Conservation (phyloP, 768 basidiomycete genomes). For the Crepidotus variabilis region DNA sequence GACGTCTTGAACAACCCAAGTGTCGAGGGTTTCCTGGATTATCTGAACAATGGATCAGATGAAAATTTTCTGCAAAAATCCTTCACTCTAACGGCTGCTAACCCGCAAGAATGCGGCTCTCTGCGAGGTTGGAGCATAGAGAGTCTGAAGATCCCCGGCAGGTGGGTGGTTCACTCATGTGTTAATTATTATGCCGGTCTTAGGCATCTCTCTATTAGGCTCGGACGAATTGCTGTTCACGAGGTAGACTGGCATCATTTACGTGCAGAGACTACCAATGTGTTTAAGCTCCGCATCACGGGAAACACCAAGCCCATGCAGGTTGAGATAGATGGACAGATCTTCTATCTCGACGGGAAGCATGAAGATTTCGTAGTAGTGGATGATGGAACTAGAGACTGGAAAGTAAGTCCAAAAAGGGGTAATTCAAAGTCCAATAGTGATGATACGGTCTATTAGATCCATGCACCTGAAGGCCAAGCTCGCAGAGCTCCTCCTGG, state of each 20-base stretch:
- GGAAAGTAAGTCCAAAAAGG: slow-evolving; percentile 13
- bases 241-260: slow-evolving; percentile 4
- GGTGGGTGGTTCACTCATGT: slow-evolving; percentile 38
- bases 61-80: slow-evolving; percentile 10
- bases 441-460: slow-evolving; percentile 2
- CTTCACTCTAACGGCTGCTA: slow-evolving; percentile 74
- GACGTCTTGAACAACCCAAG: slow-evolving; percentile 49
- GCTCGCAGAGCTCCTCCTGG: slow-evolving; percentile 33
- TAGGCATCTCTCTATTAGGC: slow-evolving; percentile 19
- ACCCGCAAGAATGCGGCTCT: slow-evolving; percentile 66
- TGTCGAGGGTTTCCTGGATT: slow-evolving; percentile 56
- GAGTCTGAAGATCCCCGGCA: slow-evolving; percentile 58
- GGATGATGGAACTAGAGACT: slow-evolving; percentile 9
- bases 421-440: neutral
- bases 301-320: slow-evolving; percentile 3
- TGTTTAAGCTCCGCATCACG: slow-evolving; percentile 15
- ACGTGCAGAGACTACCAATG: slow-evolving; percentile 15
- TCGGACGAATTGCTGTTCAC: slow-evolving; percentile 33
- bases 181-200: neutral
- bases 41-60: slow-evolving; percentile 8
- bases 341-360: neutral
- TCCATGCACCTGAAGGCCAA: neutral
- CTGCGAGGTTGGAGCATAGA: slow-evolving; percentile 69
- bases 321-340: slow-evolving; percentile 11
- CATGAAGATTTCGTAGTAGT: slow-evolving; percentile 1